Evolutionary conservation across 257 asterid species (phyloP), one percentile per base, ranked within the genome.

Genomic region (Nicotiana tabacum): DNA sequence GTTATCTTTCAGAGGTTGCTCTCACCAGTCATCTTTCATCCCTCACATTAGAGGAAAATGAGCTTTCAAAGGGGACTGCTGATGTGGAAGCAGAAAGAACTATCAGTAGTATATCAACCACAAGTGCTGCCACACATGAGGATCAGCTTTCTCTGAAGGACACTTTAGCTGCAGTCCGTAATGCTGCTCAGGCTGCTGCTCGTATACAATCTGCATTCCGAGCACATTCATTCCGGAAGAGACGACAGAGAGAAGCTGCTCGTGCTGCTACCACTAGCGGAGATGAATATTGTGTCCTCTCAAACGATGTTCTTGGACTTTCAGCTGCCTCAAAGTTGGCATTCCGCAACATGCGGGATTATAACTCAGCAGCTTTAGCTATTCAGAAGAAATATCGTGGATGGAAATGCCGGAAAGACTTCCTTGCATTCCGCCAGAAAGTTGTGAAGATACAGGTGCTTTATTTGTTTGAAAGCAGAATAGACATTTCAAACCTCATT

Each of bases 141-240:
- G 98, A 96, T 89, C 88, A 90, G 84, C 93, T 83, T 84, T 90
- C 97, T 84, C 93, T 96, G 29, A 87, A 90, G 86, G 89, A 91
- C 70, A 88, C 93, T 46, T 90, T 96, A 85, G 94, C 92, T 82
- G 99, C 98, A 9, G 97, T 91, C 37, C 92, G 98, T 15, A 94
- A 90, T 87, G 97, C 98, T 21, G 84, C 97, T 74, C 93, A 90
- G 89, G 98, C 99, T 77, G 99, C 99, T 70, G 98, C 99, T 67
- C 98, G 97, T 13, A 96, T 96, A 84, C 99, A 96, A 86, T 92
- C 95, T 48, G 98, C 98, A n/a, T 93, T 96, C 67, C 99, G 98
- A 62, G 97, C 97, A 27, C 97, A 96, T 91, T 96, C 99, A 39
- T 94, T 96, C 91, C 84, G 92, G 86, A 94, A 68, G 90, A 89